phyloP scores from a whole-genome alignment of 495 filamentous ascomycete genomes.

The Tuber aestivum region DNA sequence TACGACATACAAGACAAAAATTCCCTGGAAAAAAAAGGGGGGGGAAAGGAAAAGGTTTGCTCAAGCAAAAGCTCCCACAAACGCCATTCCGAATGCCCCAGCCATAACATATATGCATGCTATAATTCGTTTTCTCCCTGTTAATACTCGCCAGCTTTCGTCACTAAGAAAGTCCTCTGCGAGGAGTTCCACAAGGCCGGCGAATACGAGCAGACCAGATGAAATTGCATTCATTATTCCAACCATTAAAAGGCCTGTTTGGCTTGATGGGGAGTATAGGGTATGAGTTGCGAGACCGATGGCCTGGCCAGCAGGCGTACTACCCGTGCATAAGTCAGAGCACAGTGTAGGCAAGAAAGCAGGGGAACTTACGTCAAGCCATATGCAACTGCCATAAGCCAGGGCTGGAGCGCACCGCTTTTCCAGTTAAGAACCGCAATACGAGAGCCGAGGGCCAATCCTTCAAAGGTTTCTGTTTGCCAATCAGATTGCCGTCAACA shows the following conservation, averaged over 20 bases:
- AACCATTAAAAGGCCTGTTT: conserved; percentile 80
- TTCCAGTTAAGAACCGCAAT: conserved; percentile 62
- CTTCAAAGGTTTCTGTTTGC: conserved; percentile 57
- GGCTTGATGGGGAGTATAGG: conserved; percentile 74
- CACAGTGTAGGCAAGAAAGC: neutral
- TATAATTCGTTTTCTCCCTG: conserved; percentile 62
- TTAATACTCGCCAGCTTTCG: conserved; percentile 70
- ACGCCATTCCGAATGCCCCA: conserved; percentile 75
- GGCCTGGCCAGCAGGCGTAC: conserved; percentile 80
- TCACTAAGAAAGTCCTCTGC: conserved; percentile 92
- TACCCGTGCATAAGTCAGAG: conserved; percentile 19
- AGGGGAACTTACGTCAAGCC: conserved; percentile 57
- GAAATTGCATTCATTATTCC: conserved; percentile 90
- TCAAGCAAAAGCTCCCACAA: conserved; percentile 84
- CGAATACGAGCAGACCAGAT: conserved; percentile 79
- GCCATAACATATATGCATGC: conserved; percentile 71
- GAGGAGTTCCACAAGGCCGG: conserved; percentile 81
- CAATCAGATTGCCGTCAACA: neutral
- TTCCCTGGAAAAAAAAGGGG: neutral
- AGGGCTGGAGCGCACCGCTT: conserved; percentile 54
- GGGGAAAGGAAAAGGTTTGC: conserved; percentile 7
- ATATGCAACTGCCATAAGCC: conserved; percentile 93
- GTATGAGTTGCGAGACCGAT: conserved; percentile 76
- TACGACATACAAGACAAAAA: neutral
- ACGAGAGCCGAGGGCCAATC: conserved; percentile 65